Evolutionary conservation across 2,329 filamentous ascomycete species (phyloP), one percentile per base, ranked within the genome.

Genomic region (Sarocladium kiliense): DNA sequence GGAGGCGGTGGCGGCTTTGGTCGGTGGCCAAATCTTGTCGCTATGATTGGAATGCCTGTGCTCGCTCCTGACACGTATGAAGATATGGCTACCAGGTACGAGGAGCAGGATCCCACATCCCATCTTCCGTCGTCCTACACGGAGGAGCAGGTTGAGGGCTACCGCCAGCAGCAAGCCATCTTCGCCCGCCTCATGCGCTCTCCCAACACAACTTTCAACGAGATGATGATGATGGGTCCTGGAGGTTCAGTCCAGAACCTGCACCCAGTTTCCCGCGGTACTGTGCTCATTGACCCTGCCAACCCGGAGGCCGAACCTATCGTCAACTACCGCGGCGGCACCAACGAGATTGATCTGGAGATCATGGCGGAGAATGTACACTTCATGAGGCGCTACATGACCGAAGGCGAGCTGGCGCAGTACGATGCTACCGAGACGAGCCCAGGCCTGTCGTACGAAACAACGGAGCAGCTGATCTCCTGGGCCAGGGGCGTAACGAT

Each of bases 151-250:
- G 32, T 62, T 2, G 61, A 61, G 21, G 63, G 63, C 18, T 65
- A 75, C 49, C 76, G 75, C 58, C 72, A 74, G 10, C 70, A 79
- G 6, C 73, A 76, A 23, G 53, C 54, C 7, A 57, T 64, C 7
- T 61, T 56, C 53, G 55, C 57, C 30, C 36, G 58, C 2, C 58
- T 63, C 30, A 58, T 64, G 60, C 57, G 58, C 16, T 59, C 59
- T 19, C 55, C 58, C 39, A 59, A 62, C 14, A 60, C 66, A 2
- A 74, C 74, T 58, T 73, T 79, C 62, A 77, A 74, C 50, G 68
- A 66, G 50, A 70, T 80, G 37, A 79, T 79, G 60, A 76, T 62
- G 42, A 55, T 56, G 51, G 58, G 59, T 0, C 61, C 63, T 9
- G 59, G 61, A 3, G 62, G 62, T 11, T 61, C 59, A 7, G 60